Evolutionary conservation across 495 filamentous ascomycete species (phyloP), one percentile per base, ranked within the genome.

Genomic region (Penicillium arizonense): DNA sequence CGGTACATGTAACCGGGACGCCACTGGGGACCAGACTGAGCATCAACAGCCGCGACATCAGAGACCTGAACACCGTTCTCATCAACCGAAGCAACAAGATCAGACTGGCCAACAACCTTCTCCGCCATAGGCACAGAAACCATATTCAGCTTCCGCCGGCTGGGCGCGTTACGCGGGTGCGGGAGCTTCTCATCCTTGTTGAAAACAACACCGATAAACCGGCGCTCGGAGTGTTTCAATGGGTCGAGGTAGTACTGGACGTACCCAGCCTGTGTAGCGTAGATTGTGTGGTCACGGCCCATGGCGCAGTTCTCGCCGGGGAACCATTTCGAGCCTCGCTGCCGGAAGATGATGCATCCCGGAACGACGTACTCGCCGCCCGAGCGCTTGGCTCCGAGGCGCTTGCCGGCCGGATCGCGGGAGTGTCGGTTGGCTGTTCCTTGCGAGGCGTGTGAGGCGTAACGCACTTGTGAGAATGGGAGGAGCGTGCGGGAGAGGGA

Each of bases 231-330:
- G 64, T 96, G 89, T 28, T 73, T 78, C 44, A 77, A 62, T 2
- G 91, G 92, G 59, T 97, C 92, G 50, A 84, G 83, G 76, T 99
- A 99, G 78, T 96, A 99, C 55, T 90, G 89, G 41, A 99, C 94
- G 71, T 92, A 97, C 38, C 94, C 94, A 11, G 87, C 75, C 32
- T 86, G 77, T 30, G 81, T 81, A 34, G 94, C 89, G 69, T 88
- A 96, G 75, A 99, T 96, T 28, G 93, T 97, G 78, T 96, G 94
- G 73, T 97, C 92, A n/a, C 93, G 84, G 12, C 94, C 94, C 80
- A 97, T 90, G 51, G 78, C 86, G 65, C 87, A 88, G 73, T 97
- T 96, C 66, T 97, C 93, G 57, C 94, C 94, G 2, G 94, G 84
- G 65, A 86, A 91, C 94, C 94, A 99, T 65, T 85, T 81, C 23